A percentile compares a stretch with the other conserved stretches of the same genome.
phyloP scores from a whole-genome alignment of 129 eudicot species.

The Heracleum sosnowskyi region DNA sequence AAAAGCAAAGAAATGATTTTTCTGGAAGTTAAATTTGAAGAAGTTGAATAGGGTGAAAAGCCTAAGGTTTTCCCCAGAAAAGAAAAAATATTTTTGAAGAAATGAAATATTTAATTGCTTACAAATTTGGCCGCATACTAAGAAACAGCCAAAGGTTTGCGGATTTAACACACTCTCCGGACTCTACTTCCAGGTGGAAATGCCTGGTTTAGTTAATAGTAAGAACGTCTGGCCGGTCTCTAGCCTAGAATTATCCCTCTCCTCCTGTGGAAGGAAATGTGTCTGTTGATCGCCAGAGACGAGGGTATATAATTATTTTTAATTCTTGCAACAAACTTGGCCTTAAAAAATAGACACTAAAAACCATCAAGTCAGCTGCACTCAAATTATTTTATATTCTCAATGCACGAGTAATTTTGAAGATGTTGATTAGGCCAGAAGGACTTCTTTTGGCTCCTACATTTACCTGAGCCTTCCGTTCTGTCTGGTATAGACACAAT shows the following conservation, averaged over 20 bases:
- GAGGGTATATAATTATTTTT: neutral
- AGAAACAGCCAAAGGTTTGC: neutral
- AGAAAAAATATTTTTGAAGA: too few species aligned
- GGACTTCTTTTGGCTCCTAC: neutral
- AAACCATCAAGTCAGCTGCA: neutral
- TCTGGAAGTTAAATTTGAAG: neutral
- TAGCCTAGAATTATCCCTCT: neutral
- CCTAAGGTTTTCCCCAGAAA: too few species aligned
- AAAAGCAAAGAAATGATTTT: neutral
- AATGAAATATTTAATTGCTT: too few species aligned
- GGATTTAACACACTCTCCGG: neutral
- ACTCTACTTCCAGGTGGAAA: too few species aligned
- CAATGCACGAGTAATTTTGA: neutral
- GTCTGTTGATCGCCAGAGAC: neutral
- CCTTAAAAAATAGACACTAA: neutral
- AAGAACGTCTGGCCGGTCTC: neutral
- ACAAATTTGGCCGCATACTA: neutral
- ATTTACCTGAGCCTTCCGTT: neutral
- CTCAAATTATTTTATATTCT: neutral
- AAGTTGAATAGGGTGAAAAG: neutral
- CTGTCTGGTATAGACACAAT: conserved; percentile 1
- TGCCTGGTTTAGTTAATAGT: neutral
- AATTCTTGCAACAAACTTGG: neutral
- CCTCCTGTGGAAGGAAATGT: neutral
- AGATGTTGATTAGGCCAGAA: neutral